These are phyloP conservation scores for Aegilops umbellulata DNA, from an alignment of 176 grass and related monocot genomes.

Conservation along the genomic window DNA sequence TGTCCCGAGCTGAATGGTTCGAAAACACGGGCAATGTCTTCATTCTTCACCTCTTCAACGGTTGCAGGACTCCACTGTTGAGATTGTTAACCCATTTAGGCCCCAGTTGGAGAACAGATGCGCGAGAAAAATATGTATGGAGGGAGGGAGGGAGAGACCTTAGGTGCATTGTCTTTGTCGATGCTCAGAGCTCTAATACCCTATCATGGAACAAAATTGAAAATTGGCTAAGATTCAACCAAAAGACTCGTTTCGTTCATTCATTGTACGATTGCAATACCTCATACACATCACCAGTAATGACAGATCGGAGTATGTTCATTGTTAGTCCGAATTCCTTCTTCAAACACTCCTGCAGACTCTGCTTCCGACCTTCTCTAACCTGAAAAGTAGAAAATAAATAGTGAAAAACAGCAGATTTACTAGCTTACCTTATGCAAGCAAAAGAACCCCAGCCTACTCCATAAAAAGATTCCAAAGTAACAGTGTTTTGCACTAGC, in stretches of 20 bases:
- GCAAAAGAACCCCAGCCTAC: neutral
- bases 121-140: neutral
- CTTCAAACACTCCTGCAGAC: constrained; percentile 74
- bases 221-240: constrained; percentile 12
- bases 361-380: constrained; percentile 70
- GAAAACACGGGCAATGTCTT: constrained; percentile 65
- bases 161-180: constrained; percentile 92
- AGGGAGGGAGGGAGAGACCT: constrained; percentile 8
- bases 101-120: neutral
- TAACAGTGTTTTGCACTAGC: neutral
- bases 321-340: constrained; percentile 98
- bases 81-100: neutral
- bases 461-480: neutral
- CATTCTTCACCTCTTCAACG: constrained; percentile 60
- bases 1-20: constrained; percentile 63
- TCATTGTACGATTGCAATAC: constrained; percentile 20
- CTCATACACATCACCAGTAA: constrained; percentile 83
- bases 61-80: constrained; percentile 73
- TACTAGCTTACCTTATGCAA: neutral
- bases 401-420: neutral
- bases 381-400: constrained; percentile 46
- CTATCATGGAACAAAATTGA: constrained; percentile 29
- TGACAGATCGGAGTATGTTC: constrained; percentile 69
- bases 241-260: neutral
- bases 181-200: constrained; percentile 93